A percentile compares a stretch with the other conserved stretches of the same genome.
Conservation (phyloP, 2,329 filamentous ascomycete species). For the Neofusicoccum kwambonambiense region DNA sequence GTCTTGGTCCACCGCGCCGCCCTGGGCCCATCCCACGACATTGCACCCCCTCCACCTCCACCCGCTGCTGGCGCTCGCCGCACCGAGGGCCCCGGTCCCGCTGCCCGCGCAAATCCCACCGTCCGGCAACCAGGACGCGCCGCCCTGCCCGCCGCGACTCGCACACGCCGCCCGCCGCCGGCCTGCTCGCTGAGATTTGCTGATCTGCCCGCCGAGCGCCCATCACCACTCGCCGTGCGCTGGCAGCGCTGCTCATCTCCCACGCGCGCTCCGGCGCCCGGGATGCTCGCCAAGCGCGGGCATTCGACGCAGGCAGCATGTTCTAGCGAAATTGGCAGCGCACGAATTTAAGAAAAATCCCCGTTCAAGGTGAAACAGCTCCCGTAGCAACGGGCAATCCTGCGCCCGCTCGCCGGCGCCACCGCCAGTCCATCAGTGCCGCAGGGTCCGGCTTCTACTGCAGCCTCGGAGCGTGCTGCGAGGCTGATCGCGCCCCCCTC, state of each 20-base stretch:
- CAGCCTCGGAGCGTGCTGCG: slow-evolving; percentile 8
- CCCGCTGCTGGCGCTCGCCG: not conserved
- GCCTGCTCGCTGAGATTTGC: not conserved
- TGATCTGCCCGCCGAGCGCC: slow-evolving; percentile 5
- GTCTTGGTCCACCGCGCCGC: not conserved
- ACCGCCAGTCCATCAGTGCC: too few species aligned
- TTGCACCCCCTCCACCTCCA: too few species aligned
- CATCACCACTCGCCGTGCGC: not conserved
- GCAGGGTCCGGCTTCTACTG: slow-evolving; percentile 13
- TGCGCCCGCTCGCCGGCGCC: not conserved
- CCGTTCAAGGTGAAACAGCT: slow-evolving; percentile 12
- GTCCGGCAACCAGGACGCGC: not conserved
- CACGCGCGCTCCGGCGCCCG: not conserved
- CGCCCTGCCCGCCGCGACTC: too few species aligned
- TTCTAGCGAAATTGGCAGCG: slow-evolving; percentile 10
- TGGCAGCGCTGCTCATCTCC: not conserved
- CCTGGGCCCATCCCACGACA: not conserved
- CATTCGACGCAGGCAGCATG: not conserved
- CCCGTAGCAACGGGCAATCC: slow-evolving; percentile 10
- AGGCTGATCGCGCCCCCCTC: not conserved
- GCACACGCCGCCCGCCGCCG: not conserved
- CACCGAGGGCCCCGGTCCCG: not conserved
- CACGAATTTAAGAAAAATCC: slow-evolving; percentile 4
- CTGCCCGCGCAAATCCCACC: not conserved
- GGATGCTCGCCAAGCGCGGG: not conserved